Conservation (phyloP, 352 stramenopile genomes). For the Saprolegnia parasitica region DNA sequence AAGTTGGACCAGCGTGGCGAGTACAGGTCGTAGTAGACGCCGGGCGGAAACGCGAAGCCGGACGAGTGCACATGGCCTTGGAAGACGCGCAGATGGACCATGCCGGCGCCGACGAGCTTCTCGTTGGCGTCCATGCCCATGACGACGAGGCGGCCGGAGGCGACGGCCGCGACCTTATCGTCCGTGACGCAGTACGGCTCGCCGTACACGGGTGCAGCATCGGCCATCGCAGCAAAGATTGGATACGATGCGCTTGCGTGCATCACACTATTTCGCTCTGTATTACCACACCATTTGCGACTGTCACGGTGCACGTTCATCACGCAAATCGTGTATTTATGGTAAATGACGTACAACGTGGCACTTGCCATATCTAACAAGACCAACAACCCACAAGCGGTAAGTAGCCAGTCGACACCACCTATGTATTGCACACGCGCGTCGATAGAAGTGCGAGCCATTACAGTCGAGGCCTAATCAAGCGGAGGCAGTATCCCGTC, state of each 20-base stretch:
- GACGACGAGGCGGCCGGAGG: slow-evolving; percentile 34
- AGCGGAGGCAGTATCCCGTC: too few relatives aligned
- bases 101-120: slow-evolving; percentile 64
- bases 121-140: slow-evolving; percentile 51
- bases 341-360: too few relatives aligned
- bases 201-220: not conserved
- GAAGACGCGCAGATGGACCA: slow-evolving; percentile 73
- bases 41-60: slow-evolving; percentile 58
- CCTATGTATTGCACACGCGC: too few relatives aligned
- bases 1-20: slow-evolving; percentile 80
- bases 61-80: slow-evolving; percentile 67
- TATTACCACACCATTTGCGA: too few relatives aligned
- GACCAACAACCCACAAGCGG: too few relatives aligned
- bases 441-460: too few relatives aligned
- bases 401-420: too few relatives aligned
- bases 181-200: slow-evolving; percentile 24
- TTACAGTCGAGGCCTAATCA: too few relatives aligned
- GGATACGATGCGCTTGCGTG: not conserved
- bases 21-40: slow-evolving; percentile 73
- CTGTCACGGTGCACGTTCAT: too few relatives aligned
- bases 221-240: not conserved
- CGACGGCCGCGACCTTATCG: slow-evolving; percentile 13
- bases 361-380: too few relatives aligned
- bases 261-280: too few relatives aligned
- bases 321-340: too few relatives aligned